A percentile compares a stretch with the other conserved stretches of the same genome.
Conservation (phyloP, 2,329 filamentous ascomycete genomes). For the Stenocarpella maydis region DNA sequence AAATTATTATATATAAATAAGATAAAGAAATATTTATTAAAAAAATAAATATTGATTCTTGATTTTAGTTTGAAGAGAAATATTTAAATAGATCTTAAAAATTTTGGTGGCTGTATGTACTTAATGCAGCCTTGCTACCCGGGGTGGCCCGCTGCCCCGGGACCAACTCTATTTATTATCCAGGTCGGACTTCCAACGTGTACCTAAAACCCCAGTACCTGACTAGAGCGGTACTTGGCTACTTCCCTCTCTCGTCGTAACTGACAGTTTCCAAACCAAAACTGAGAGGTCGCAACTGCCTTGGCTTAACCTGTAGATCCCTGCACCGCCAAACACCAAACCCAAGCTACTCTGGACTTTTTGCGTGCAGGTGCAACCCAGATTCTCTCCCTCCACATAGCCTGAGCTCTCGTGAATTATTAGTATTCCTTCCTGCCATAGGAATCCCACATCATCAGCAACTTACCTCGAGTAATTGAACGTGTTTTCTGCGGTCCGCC, state of each 20-base stretch:
- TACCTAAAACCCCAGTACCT: too few species aligned
- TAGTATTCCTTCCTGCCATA: background rate
- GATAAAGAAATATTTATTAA: too few species aligned
- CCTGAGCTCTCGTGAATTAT: background rate
- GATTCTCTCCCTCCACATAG: background rate
- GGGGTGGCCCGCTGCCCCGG: too few species aligned
- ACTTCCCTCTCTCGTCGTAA: background rate
- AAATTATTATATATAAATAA: too few species aligned
- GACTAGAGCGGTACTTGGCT: too few species aligned
- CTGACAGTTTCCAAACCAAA: background rate
- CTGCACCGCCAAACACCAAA: constrained; percentile 3
- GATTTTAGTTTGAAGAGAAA: too few species aligned
- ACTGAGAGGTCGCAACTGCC: constrained; percentile 1
- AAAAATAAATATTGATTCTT: too few species aligned
- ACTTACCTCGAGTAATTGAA: background rate
- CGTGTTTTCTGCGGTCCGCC: background rate
- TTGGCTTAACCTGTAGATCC: background rate
- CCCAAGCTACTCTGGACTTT: background rate
- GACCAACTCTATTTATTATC: too few species aligned
- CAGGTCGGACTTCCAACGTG: too few species aligned
- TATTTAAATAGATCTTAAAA: too few species aligned
- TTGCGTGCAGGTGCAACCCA: background rate
- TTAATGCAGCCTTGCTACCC: too few species aligned
- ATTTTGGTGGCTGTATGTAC: too few species aligned
- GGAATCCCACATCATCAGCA: background rate